Evolutionary conservation across 805 yeast species (phyloP).

Genomic region (Yarrowia sp.): DNA sequence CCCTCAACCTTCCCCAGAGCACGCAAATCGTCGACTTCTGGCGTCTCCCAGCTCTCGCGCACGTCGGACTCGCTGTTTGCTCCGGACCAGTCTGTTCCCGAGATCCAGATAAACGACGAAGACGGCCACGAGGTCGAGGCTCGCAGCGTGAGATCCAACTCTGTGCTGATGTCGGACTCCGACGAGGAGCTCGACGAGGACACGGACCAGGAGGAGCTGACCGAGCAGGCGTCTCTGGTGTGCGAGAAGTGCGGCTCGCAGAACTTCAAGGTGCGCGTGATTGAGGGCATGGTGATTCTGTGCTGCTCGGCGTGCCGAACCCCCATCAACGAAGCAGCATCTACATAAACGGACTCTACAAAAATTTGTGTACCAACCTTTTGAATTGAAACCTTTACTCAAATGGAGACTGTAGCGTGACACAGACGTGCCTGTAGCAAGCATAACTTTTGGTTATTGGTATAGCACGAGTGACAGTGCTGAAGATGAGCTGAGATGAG

Average conservation of each 20-base stretch:
- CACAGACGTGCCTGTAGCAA: too few relatives aligned
- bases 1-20: slow-evolving; percentile 12
- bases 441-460: too few relatives aligned
- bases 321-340: slow-evolving; percentile 12
- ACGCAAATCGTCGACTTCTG: not conserved
- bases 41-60: not conserved
- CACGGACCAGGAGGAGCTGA: slow-evolving; percentile 14
- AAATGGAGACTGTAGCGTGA: too few relatives aligned
- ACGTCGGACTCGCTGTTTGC: not conserved
- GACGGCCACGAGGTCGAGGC: slow-evolving; percentile 3
- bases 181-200: slow-evolving; percentile 4
- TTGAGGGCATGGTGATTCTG: slow-evolving; percentile 23
- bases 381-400: too few relatives aligned
- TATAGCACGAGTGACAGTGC: too few relatives aligned
- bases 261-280: slow-evolving; percentile 19
- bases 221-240: slow-evolving; percentile 11
- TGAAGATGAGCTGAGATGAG: too few relatives aligned
- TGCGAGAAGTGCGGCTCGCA: slow-evolving; percentile 24
- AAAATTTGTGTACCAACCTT: too few relatives aligned
- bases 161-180: not conserved
- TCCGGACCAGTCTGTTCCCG: not conserved
- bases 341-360: not conserved
- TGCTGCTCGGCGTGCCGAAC: slow-evolving; percentile 26
- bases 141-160: not conserved
- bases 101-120: slow-evolving; percentile 16